Evolutionary conservation across 768 basidiomycete genomes (phyloP).

Genomic region (Boletus tomentosulus): DNA sequence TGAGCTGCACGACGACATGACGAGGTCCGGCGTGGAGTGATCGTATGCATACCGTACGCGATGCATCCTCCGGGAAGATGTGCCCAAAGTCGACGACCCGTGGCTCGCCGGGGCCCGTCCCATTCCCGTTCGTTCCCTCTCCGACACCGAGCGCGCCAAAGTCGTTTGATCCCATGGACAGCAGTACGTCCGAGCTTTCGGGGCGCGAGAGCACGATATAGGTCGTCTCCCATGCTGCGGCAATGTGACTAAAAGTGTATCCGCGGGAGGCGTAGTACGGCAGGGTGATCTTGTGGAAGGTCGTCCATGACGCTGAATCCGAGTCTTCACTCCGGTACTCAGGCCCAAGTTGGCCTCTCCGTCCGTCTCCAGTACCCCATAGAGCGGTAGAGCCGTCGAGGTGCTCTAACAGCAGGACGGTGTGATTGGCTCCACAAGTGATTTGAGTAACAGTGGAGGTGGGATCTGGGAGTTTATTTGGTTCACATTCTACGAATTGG

Average conservation of each 20-base stretch:
- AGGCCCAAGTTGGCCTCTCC: slow-evolving; percentile 67
- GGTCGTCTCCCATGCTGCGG: slow-evolving; percentile 81
- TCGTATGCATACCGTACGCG: slow-evolving; percentile 32
- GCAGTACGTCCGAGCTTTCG: slow-evolving; percentile 45
- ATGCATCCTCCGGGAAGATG: slow-evolving; percentile 34
- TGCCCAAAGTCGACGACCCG: slow-evolving; percentile 12
- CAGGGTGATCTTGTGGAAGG: slow-evolving; percentile 50
- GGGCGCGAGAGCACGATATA: slow-evolving; percentile 57
- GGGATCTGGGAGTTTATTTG: slow-evolving; percentile 22
- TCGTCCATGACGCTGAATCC: slow-evolving; percentile 7
- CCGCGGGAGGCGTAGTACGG: slow-evolving; percentile 29
- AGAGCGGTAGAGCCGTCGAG: slow-evolving; percentile 37
- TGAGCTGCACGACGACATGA: slow-evolving; percentile 57
- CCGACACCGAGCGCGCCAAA: slow-evolving; percentile 77
- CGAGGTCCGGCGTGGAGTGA: slow-evolving; percentile 63
- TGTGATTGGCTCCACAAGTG: slow-evolving; percentile 76
- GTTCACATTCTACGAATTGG: slow-evolving; percentile 25
- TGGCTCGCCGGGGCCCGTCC: neutral
- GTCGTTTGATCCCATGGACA: slow-evolving; percentile 84
- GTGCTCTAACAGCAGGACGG: slow-evolving; percentile 57
- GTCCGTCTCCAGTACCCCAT: slow-evolving; percentile 75
- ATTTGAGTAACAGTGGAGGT: slow-evolving; percentile 43
- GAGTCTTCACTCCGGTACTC: slow-evolving; percentile 16
- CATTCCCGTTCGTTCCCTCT: neutral
- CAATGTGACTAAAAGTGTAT: slow-evolving; percentile 48